Evolutionary conservation across 139 green algal species (phyloP), one percentile per base, ranked within the genome.

Genomic region (Medakamo hakoo): DNA sequence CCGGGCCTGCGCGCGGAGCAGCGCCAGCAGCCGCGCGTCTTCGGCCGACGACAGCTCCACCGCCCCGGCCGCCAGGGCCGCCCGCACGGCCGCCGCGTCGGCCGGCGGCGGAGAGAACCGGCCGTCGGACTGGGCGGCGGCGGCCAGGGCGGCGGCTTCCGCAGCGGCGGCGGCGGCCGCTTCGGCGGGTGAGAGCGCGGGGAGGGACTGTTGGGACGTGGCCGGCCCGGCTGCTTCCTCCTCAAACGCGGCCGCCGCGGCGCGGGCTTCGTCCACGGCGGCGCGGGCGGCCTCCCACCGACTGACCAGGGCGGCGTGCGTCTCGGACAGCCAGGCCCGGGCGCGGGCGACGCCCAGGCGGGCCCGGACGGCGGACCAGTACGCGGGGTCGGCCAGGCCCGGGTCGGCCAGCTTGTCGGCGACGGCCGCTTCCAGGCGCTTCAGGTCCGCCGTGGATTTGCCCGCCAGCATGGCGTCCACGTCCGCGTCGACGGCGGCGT

Each of bases 21-120:
- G 71, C 56, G 80, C 61, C 24, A 91, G 32, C 60, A 78, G 68
- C 1, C 67, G 68, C 30, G 59, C 1, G 59, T 94, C 86, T 21
- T 93, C 85, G 55, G 87, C 84, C 71, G 92, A 84, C 2, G 68
- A 60, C 16, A 92, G 59, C 23, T 93, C 79, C 4, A 88, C 79
- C 66, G 76, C 64, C 27, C 76, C 80, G 0, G 32, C 67, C 21
- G n/a, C n/a, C n/a, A n/a, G n/a, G n/a, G n/a, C n/a, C n/a, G n/a
- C n/a, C n/a, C n/a, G n/a, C n/a, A 83, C 59, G 4, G 70, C 52
- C 32, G 58, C 65, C 0, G 78, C 71, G 22, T 71, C 52, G 32
- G 90, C 63, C 19, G 84, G 84, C 31, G 25, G 62, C 2, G 86
- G 86, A 1, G 78, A 86, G 63, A 69, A 84, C 55, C 81, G 69